Evolutionary conservation across 176 grass and related monocot species (phyloP).

Genomic region (Raddia distichophylla): DNA sequence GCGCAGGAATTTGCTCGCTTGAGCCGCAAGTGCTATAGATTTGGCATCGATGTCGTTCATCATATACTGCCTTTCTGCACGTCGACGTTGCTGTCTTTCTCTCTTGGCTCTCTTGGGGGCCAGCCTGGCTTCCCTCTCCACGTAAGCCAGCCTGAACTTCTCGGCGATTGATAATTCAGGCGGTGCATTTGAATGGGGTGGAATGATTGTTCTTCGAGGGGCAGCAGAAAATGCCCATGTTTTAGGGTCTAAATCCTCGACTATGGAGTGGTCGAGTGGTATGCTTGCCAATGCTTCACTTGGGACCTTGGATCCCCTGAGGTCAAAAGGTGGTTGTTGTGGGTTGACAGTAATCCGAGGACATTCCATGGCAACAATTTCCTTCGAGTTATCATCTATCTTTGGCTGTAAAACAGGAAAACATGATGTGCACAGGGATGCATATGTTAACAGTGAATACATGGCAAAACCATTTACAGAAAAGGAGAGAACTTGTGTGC

Average conservation of each 20-base stretch:
- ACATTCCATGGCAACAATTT: constrained; percentile 63
- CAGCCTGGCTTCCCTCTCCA: constrained; percentile 76
- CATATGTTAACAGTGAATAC: not conserved
- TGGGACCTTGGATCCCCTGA: constrained; percentile 60
- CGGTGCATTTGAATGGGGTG: constrained; percentile 13
- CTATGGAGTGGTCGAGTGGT: constrained; percentile 67
- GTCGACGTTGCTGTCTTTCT: constrained; percentile 70
- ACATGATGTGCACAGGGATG: not conserved
- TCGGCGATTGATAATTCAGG: constrained; percentile 68
- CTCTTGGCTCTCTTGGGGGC: constrained; percentile 86
- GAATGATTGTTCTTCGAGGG: constrained; percentile 32
- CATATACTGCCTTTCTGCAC: constrained; percentile 66
- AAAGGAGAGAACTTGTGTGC: not conserved
- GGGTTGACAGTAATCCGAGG: constrained; percentile 79
- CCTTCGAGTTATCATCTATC: constrained; percentile 85
- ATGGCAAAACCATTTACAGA: not conserved
- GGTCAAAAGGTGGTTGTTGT: constrained; percentile 52
- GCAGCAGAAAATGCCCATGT: constrained; percentile 70
- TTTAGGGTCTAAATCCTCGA: constrained; percentile 80
- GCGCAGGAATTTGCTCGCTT: constrained; percentile 69
- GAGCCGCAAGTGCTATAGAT: constrained; percentile 70
- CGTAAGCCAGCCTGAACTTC: constrained; percentile 80
- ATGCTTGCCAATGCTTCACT: constrained; percentile 57
- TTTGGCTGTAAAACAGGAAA: constrained; percentile 54
- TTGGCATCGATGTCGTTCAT: constrained; percentile 69